Evolutionary conservation across 108 stramenopile species (phyloP), one percentile per base, ranked within the genome.

Genomic region (Nitzschia putrida): DNA sequence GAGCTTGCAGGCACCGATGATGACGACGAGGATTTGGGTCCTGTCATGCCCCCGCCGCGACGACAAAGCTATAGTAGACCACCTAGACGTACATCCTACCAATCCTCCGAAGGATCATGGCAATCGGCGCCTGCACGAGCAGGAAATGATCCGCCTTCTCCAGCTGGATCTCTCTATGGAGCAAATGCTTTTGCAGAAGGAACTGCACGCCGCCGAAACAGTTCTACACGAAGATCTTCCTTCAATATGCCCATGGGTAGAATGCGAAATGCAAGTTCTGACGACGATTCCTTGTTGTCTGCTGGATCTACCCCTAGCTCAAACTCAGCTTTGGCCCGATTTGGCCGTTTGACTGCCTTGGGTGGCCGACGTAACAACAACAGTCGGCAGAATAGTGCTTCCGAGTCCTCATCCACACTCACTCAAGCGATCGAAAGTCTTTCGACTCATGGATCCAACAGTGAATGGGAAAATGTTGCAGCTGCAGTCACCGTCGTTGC

Each of bases 401-500:
- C 47, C 14, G 47, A 49, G 14, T 45, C 44, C 20, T 63, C 22
- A 43, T n/a, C 21, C 20, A 40, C 38, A 12, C 24, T 75, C 1
- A 51, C 50, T 0, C 18, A 43, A 16, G 73, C 79, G 2, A 49
- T 76, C 51, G 69, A 75, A 16, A 61, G 39, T 22, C 69, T 76
- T 7, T 23, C 29, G n/a, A 69, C 61, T 21, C 55, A 61, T 34
- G 53, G 54, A 13, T 24, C 42, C 12, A 67, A 72, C 26, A 74
- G 43, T 26, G 73, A 74, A 61, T 79, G 78, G 78, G 78, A 80
- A 55, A 69, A 68, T 65, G 71, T 79, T 22, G 76, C 76, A 5
- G 83, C 83, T 8, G 83, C 83, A 5, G 83, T 79, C 13, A 66
- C 79, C 7, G 68, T 81, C 12, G 77, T 84, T 25, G 76, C 72